Base-by-base conservation (phyloP, 805 yeast genomes). In the Saccharomycopsis fodiens region DNA sequence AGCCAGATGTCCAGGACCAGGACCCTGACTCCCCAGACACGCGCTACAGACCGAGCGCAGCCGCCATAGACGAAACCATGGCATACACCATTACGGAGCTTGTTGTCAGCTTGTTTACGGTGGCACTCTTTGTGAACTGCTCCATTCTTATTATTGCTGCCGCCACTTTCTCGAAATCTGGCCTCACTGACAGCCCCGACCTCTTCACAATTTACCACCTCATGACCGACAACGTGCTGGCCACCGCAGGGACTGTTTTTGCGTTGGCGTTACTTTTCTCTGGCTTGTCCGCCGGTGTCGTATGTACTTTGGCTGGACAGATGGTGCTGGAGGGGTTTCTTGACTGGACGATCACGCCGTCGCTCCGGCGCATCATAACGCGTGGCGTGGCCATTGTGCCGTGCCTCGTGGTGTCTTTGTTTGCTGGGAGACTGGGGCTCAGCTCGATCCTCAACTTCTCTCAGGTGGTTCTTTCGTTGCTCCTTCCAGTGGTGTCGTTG, bases 261-360 rank as follows among this genome's bases (percentile, higher is more conserved):
- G 96, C 96, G 0, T 63, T 87, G 41, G 96, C 96, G 1, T 74
- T 88, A 63, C 67, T 88, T 39, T 88, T 85, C 59, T 81, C 91
- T 12, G 97, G 97, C n/a, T 91, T 88, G 58, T 82, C 93, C 56
- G 96, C 96, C 2, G 96, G 96, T 35, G 85, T 91, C 34, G 95
- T 88, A 16, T 88, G 95, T 59, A 89, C 96, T 0, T 72, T 89
- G 56, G 89, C 96, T 1, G 95, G 96, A 31, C 96, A 88, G 60
- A 85, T 86, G 78, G 94, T 88, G 6, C 79, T 86, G 57, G 96
- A 88, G 61, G 97, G 97, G 1, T 89, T 87, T 56, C 69, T 86
- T 21, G 69, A 74, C 50, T 85, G 95, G 84, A 68, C 83, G 4
- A 72, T 87, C 50, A 78, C 84, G 30, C 96, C 97, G 1, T 88